Evolutionary conservation across 2,329 filamentous ascomycete genomes (phyloP), one percentile per base, ranked within the genome.

Genomic region (Exserohilum turcica): DNA sequence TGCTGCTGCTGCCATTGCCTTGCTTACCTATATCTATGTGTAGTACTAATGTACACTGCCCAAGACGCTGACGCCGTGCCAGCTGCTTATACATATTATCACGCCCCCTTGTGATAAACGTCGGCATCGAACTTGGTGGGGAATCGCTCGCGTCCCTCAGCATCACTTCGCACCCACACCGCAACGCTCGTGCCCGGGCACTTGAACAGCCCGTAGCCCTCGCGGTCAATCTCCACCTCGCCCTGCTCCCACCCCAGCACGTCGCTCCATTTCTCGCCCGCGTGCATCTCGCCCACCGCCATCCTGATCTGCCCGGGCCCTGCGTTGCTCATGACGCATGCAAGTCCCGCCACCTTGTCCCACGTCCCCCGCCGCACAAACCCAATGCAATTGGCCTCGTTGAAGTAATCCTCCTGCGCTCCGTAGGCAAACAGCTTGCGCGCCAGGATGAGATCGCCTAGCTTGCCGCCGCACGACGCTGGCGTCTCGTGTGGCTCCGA

Each of bases 361-460:
- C 77, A 63, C 66, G 78, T 83, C 1, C 84, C 85, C 19, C 73
- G 64, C 1, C 82, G 76, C 33, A 84, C 82, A 76, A 82, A 86
- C 45, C 86, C 86, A 48, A 90, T 80, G 67, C 84, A 87, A 47
- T 82, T 82, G 10, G 79, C 73, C 8, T 79, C 74, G 62, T 87
- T 82, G 58, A 86, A 86, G 65, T 88, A 89, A 60, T 89, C 82
- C 36, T 79, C 74, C 66, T 89, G 86, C 19, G 78, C 74, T 6
- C 87, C 87, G 59, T 89, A 88, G 0, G 86, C 85, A 65, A 86
- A 90, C 6, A 87, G 74, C 62, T 84, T 86, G 7, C 87, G 80
- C 1, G 84, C 84, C 8, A 86, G 79, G 32, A 84, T 79, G 18
- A 90, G 77, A 13, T 81, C 78, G 0, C 85, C 82, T 1, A 90